Evolutionary conservation across 257 asterid species (phyloP), one percentile per base, ranked within the genome.

Genomic region (Eucommia ulmoides): DNA sequence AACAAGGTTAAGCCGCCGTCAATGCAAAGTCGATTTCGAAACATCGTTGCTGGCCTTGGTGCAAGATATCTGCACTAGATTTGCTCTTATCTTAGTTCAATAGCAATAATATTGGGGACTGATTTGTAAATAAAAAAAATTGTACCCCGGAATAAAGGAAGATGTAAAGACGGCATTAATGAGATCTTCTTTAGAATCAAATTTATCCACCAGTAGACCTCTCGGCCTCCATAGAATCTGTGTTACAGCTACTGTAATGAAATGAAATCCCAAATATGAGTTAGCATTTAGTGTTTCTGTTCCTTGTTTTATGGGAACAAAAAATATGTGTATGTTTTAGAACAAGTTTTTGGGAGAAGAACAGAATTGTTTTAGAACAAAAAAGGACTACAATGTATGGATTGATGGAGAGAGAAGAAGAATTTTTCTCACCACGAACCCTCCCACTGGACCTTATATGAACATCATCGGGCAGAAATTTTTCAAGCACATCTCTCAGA

Each of bases 171-270:
- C 88, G 6, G 98, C 98, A 66, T 85, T 65, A 53, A 89, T 85
- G 38, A 85, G 82, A 70, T 89, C 96, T 61, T 89, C 96, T 66
- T 72, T 85, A 19, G 98, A 89, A 75, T 89, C 98, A 67, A 80
- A 89, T 51, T 85, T 82, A 66, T 89, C 98, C 41, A 89, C 85
- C 20, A 89, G 74, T 54, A 89, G 73, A 38, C 96, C 96, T 70
- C 92, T 78, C 3, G 98, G 96, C 73, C 93, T 80, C 98, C 98
- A 89, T 38, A 82, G 71, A 47, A 89, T 69, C 88, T 85, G 93
- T 22, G 96, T 85, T 53, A 89, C 86, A 54, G 94, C 96, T 65
- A 85, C 98, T 89, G 81, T 45, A 55, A 70, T 23, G 45, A 65
- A 65, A 75, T 49, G 60, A 52, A n/a, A 55, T 53, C 24, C n/a